These are phyloP conservation scores for Dalbergia cultrata DNA, from an alignment of 306 rosid genomes.

Conservation along the genomic window DNA sequence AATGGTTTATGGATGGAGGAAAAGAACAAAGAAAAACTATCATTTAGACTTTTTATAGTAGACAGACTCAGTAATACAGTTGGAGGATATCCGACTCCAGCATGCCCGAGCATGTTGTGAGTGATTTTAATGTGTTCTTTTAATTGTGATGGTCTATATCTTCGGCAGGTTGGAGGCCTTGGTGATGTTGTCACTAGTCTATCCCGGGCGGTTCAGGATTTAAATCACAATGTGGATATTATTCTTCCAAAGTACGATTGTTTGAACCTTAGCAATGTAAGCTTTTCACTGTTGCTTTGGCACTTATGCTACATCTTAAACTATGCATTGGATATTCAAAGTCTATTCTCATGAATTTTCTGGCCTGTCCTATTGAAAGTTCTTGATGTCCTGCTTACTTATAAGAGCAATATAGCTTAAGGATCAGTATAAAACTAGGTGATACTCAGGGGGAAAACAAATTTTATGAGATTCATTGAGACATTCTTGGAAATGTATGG, in stretches of 20 bases:
- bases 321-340: not conserved
- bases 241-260: constrained; percentile 92
- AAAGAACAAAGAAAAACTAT: not conserved
- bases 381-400: constrained; percentile 10
- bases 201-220: constrained; percentile 85
- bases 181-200: constrained; percentile 92
- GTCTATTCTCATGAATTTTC: not conserved
- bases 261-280: constrained; percentile 78
- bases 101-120: not conserved
- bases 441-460: not conserved
- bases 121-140: constrained; percentile 7
- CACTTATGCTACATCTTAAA: constrained; percentile 17
- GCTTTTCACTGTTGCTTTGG: constrained; percentile 52
- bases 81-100: constrained; percentile 5
- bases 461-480: constrained; percentile 11
- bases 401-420: not conserved
- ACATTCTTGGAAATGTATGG: constrained; percentile 10
- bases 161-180: constrained; percentile 89
- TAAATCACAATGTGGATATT: constrained; percentile 78
- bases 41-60: not conserved
- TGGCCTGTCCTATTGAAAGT: constrained; percentile 12
- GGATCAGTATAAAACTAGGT: constrained; percentile 11
- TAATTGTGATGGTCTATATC: constrained; percentile 23
- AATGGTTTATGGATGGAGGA: not conserved
- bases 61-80: not conserved